Conservation (phyloP, 2,329 filamentous ascomycete genomes). For the Arachnopeziza araneosa region DNA sequence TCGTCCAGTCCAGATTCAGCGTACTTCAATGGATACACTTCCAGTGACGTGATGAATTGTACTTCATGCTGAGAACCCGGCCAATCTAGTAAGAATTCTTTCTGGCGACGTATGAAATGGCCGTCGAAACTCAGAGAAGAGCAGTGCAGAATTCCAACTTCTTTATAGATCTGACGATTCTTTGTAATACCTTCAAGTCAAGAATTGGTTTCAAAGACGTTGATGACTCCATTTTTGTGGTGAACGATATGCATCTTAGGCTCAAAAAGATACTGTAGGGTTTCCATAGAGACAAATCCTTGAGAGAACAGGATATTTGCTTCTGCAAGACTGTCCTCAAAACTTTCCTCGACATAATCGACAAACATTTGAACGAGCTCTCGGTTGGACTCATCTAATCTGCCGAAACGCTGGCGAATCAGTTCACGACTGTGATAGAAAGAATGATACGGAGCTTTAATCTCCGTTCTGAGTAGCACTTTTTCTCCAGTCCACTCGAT, state of each 20-base stretch:
- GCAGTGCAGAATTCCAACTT: background rate
- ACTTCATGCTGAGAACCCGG: background rate
- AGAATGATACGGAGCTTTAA: background rate
- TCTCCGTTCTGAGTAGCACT: background rate
- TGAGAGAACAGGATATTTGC: background rate
- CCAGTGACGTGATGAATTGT: background rate
- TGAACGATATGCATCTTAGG: background rate
- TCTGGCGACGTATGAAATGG: background rate
- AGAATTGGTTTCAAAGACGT: background rate
- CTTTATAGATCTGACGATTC: background rate
- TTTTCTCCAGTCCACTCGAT: background rate
- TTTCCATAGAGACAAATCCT: background rate
- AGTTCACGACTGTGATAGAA: background rate
- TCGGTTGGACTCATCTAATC: background rate
- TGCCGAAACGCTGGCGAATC: background rate
- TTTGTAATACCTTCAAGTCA: background rate
- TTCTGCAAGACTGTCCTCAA: background rate
- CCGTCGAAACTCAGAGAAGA: background rate
- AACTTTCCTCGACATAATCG: constrained; percentile 1
- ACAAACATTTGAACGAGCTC: background rate
- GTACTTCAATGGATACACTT: background rate
- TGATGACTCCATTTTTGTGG: background rate
- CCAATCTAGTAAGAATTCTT: background rate
- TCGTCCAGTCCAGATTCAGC: background rate
- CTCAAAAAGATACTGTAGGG: background rate